Conservation (phyloP, 148 eudicot genomes). For the Vaccinium myrtillus region DNA sequence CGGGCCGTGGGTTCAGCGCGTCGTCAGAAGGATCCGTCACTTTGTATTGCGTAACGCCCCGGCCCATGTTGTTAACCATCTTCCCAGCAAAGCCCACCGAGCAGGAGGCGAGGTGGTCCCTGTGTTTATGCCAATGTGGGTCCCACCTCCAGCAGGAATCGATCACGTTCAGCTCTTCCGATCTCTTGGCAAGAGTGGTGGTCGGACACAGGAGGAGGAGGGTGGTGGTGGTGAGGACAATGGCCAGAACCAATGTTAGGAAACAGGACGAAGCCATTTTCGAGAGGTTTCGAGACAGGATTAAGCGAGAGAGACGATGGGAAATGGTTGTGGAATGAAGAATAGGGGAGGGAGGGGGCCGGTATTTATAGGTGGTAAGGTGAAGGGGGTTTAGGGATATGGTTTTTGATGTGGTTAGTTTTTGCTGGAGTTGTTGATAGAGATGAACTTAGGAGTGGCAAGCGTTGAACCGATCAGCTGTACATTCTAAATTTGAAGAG, state of each 20-base stretch:
- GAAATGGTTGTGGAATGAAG: neutral
- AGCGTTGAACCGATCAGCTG: neutral
- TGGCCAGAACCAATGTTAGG: constrained; percentile 1
- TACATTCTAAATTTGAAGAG: neutral
- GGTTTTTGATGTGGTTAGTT: neutral
- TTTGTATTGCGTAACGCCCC: constrained; percentile 33
- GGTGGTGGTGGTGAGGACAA: neutral
- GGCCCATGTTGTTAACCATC: constrained; percentile 56
- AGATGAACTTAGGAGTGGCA: constrained; percentile 18
- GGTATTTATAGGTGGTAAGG: neutral
- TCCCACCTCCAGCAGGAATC: constrained; percentile 72
- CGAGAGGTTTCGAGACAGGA: neutral
- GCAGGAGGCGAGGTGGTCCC: constrained; percentile 59
- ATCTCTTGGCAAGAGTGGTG: constrained; percentile 15
- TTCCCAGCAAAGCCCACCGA: constrained; percentile 67
- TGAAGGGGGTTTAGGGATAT: neutral
- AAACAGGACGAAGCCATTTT: neutral
- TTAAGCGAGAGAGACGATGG: too few species aligned
- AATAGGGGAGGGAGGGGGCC: neutral
- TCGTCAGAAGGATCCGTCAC: constrained; percentile 71
- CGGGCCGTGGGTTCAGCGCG: constrained; percentile 47
- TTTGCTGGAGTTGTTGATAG: neutral
- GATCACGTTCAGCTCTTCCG: constrained; percentile 39
- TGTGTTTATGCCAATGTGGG: constrained; percentile 46
- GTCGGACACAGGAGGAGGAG: neutral